These are phyloP conservation scores for Pseudogymnoascus sp. DNA, from an alignment of 2,329 filamentous ascomycete species.

Conservation along the genomic window DNA sequence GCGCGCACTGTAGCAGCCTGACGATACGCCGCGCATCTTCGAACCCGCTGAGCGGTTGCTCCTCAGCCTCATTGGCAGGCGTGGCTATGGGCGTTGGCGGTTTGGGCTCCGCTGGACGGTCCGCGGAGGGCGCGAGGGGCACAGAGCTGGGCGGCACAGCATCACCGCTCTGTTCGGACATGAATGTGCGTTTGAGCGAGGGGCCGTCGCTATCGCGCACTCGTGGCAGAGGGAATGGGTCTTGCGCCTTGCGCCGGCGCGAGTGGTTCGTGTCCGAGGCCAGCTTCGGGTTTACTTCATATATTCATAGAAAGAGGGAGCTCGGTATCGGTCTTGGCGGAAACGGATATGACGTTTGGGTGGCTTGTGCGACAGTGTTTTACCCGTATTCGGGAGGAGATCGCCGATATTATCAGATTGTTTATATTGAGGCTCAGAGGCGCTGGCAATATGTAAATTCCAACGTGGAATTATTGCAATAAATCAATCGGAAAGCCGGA, in stretches of 20 bases:
- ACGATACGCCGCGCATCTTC: conserved; percentile 37
- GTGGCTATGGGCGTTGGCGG: background rate
- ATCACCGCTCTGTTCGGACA: conserved; percentile 3
- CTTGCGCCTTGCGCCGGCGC: conserved; percentile 1
- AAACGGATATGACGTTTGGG: conserved; percentile 1
- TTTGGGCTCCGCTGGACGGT: background rate
- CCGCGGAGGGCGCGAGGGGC: background rate
- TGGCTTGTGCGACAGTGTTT: background rate
- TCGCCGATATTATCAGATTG: conserved; percentile 4
- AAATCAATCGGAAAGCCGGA: background rate
- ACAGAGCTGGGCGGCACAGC: conserved; percentile 5
- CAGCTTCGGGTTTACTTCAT: background rate
- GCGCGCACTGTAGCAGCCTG: conserved; percentile 66
- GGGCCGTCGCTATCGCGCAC: background rate
- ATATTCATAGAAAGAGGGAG: background rate
- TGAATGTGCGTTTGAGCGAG: conserved; percentile 2
- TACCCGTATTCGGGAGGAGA: background rate
- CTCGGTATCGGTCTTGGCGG: conserved; percentile 3
- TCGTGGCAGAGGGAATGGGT: background rate
- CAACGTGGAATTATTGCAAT: background rate
- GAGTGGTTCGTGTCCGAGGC: background rate
- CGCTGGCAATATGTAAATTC: background rate
- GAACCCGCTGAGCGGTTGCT: background rate
- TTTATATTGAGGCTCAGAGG: background rate
- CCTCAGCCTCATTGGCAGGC: background rate